Conservation (phyloP, 371 early-diverging fungal species). For the Rhizopus sp. region DNA sequence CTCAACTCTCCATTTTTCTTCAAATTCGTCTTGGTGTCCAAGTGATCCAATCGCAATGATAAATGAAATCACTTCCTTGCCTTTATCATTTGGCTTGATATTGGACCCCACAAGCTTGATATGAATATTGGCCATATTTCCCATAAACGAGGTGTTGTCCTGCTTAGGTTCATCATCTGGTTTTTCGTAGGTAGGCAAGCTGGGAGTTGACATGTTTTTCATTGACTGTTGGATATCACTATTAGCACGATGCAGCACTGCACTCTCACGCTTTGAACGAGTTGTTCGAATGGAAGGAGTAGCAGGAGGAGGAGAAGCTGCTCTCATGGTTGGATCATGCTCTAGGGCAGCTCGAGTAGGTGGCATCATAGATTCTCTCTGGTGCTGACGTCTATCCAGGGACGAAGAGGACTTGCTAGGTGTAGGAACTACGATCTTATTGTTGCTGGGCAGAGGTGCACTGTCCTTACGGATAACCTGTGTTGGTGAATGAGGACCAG, state of each 20-base stretch:
- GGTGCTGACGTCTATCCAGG: conserved; percentile 24
- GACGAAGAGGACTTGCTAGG: conserved; percentile 33
- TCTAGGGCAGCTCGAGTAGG: conserved; percentile 32
- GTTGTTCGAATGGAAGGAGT: conserved; percentile 14
- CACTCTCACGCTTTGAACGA: conserved; percentile 14
- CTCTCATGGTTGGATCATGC: conserved; percentile 41
- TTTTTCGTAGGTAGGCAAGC: background rate
- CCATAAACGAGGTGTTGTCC: conserved; percentile 1
- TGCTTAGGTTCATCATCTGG: background rate
- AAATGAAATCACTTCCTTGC: conserved; percentile 74
- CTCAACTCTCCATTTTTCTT: conserved; percentile 79
- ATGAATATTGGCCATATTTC: conserved; percentile 23
- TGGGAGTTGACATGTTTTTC: background rate
- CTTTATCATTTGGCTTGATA: conserved; percentile 77
- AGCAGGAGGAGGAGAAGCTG: conserved; percentile 41
- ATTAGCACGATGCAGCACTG: background rate
- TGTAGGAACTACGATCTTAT: conserved; percentile 19
- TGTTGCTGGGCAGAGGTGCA: conserved; percentile 21
- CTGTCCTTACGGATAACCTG: conserved; percentile 20
- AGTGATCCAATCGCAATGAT: conserved; percentile 45
- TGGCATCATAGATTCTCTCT: conserved; percentile 34
- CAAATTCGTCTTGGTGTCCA: conserved; percentile 25
- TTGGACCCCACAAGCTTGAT: conserved; percentile 67
- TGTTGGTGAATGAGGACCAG: conserved; percentile 17
- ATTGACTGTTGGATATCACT: conserved; percentile 2